Evolutionary conservation across 2,329 filamentous ascomycete species (phyloP), one percentile per base, ranked within the genome.

Genomic region (Domatiomyces globalis): DNA sequence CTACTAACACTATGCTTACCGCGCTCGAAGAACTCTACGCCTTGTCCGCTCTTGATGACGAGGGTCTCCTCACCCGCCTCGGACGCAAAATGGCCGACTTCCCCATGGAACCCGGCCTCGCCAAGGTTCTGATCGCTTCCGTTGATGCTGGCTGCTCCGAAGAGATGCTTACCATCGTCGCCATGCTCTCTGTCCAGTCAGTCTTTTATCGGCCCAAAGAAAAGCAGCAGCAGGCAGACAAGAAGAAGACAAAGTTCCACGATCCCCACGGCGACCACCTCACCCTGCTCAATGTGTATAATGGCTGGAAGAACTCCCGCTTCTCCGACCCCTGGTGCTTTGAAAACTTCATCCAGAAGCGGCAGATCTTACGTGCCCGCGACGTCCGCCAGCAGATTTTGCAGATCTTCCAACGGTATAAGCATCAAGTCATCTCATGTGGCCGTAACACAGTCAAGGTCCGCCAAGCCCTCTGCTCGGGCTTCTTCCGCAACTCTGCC

Each of bases 11-110:
- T 10, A 95, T 96, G 87, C 77, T 98, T 57, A 94, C 88, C 48
- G 92, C 92, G 0, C 73, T 98, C 2, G 94, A 98, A 69, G 92
- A 96, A 65, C 75, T 98, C 0, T 98, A 98, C 63, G 87, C 88
- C 0, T 73, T 98, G 9, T 87, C 84, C 2, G 90, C 90, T 0
- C 75, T 98, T 0, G 92, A 98, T 58, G 90, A 98, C 61, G 92
- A 98, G 75, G 92, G 92, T 12, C 76, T 98, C 0, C 73, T 98
- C 1, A 98, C 92, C 0, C 81, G 92, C 5, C 76, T 95, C 1
- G 92, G 92, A 6, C 81, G 92, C 45, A 94, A 95, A 66, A 96
- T 98, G 90, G 89, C 92, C 9, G 90, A 98, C 63, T 96, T 96
- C 66, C 92, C 92, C 0, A 96, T 96, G 87, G 89, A 96, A 52